phyloP scores from a whole-genome alignment of 2,329 filamentous ascomycete genomes.

The Stagonosporopsis tanaceti region DNA sequence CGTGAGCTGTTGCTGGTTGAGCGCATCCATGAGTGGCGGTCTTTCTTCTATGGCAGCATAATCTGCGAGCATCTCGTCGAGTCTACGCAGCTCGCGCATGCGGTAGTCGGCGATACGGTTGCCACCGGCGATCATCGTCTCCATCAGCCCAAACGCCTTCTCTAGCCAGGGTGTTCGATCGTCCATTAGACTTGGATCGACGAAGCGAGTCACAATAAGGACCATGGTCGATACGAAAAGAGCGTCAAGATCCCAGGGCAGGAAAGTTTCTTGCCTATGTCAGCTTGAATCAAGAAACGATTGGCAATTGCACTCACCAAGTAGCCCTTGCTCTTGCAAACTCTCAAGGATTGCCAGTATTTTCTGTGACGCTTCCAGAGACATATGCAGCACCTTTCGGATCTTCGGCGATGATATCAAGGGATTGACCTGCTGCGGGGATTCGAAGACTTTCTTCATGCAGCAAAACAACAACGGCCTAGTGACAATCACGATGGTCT shows the following conservation, averaged over 20 bases:
- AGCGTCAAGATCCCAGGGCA: slow-evolving; percentile 59
- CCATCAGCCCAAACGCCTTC: slow-evolving; percentile 55
- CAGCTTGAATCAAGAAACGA: slow-evolving; percentile 4
- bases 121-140: slow-evolving; percentile 57
- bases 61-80: slow-evolving; percentile 52
- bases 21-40: slow-evolving; percentile 12
- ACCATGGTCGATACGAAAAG: slow-evolving; percentile 56
- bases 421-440: slow-evolving; percentile 38
- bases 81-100: slow-evolving; percentile 56
- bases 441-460: slow-evolving; percentile 48
- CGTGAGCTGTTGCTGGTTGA: slow-evolving; percentile 10
- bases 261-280: slow-evolving; percentile 54
- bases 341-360: slow-evolving; percentile 55
- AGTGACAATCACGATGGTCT: slow-evolving; percentile 54
- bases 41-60: slow-evolving; percentile 30
- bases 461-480: slow-evolving; percentile 56
- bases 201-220: slow-evolving; percentile 48
- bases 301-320: slow-evolving; percentile 48
- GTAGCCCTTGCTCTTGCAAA: slow-evolving; percentile 56
- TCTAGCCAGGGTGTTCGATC: slow-evolving; percentile 50
- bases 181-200: slow-evolving; percentile 47
- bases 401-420: slow-evolving; percentile 50
- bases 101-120: slow-evolving; percentile 58
- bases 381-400: slow-evolving; percentile 52
- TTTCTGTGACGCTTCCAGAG: slow-evolving; percentile 55